Conservation (phyloP, 2,329 filamentous ascomycete genomes). For the Colletotrichum lentis region DNA sequence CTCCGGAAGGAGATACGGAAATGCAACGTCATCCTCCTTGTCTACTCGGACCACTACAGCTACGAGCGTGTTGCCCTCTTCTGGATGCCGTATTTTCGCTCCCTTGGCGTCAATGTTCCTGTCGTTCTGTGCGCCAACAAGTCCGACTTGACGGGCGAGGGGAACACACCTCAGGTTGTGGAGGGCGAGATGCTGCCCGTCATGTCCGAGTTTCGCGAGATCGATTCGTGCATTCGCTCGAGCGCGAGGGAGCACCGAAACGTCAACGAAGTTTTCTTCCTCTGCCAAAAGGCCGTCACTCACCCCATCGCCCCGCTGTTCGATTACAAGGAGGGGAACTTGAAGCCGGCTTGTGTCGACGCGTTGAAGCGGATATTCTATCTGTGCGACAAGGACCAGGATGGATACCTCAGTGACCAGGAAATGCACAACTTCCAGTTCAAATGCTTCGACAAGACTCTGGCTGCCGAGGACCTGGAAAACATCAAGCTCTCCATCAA, state of each 20-base stretch:
- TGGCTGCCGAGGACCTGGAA: constrained; percentile 81
- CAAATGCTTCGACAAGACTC: constrained; percentile 89
- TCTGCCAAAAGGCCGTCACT: constrained; percentile 97
- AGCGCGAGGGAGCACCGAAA: constrained; percentile 92
- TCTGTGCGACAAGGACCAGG: constrained; percentile 94
- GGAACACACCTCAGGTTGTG: constrained; percentile 81
- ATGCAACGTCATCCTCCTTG: constrained; percentile 93
- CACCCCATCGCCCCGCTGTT: constrained; percentile 96
- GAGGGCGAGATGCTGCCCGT: constrained; percentile 98
- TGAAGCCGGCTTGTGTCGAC: constrained; percentile 89
- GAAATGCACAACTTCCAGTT: constrained; percentile 92
- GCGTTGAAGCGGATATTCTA: constrained; percentile 93
- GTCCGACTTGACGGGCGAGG: constrained; percentile 81
- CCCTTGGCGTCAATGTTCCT: constrained; percentile 96
- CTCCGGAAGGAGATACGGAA: constrained; percentile 95
- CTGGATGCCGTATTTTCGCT: constrained; percentile 98
- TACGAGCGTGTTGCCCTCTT: constrained; percentile 97
- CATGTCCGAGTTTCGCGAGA: constrained; percentile 98
- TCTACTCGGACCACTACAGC: constrained; percentile 99
- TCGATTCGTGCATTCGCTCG: constrained; percentile 95
- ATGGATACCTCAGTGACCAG: constrained; percentile 87
- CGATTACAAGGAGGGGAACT: constrained; percentile 87
- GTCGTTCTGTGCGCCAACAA: constrained; percentile 98
- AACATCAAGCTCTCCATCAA: constrained; percentile 91
- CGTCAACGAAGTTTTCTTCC: constrained; percentile 95